Percentiles rank a stretch among this genome's conserved stretches.
These are phyloP conservation scores for Thymus mandschuricus DNA, from an alignment of 257 asterid species.

Conservation along the genomic window DNA sequence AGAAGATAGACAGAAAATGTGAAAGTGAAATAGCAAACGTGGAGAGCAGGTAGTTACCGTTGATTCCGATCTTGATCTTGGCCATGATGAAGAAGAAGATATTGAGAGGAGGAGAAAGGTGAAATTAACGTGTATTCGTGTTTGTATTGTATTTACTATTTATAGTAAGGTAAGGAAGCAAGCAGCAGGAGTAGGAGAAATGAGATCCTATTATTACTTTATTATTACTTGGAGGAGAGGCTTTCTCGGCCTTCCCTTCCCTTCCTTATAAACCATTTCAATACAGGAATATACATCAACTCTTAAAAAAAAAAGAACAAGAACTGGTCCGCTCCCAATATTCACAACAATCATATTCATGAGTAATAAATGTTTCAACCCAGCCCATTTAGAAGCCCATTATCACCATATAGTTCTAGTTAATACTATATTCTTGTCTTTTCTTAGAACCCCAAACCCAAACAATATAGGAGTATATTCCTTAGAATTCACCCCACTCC, in stretches of 20 bases:
- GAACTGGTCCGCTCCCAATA: too few species aligned
- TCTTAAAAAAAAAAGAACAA: too few species aligned
- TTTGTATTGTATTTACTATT: too few species aligned
- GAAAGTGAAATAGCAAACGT: background rate
- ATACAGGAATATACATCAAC: too few species aligned
- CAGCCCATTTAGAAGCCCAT: too few species aligned
- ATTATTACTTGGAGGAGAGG: background rate
- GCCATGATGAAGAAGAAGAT: conserved; percentile 49
- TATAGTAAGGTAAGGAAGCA: too few species aligned
- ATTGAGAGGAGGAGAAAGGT: background rate
- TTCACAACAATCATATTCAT: too few species aligned
- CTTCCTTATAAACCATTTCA: too few species aligned
- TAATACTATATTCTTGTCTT: conserved; percentile 14
- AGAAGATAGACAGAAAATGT: background rate
- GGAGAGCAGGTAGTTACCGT: conserved; percentile 47
- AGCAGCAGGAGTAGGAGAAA: background rate
- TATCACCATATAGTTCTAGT: too few species aligned
- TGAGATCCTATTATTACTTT: too few species aligned
- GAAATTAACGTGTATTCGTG: too few species aligned
- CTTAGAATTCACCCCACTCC: conserved; percentile 32
- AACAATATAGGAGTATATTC: background rate
- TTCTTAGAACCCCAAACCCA: conserved; percentile 10
- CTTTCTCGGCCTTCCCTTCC: background rate
- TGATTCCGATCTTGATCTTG: conserved; percentile 79
- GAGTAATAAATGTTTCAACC: too few species aligned